Conservation (phyloP, 148 eudicot genomes). For the Nepenthes mirabilis region DNA sequence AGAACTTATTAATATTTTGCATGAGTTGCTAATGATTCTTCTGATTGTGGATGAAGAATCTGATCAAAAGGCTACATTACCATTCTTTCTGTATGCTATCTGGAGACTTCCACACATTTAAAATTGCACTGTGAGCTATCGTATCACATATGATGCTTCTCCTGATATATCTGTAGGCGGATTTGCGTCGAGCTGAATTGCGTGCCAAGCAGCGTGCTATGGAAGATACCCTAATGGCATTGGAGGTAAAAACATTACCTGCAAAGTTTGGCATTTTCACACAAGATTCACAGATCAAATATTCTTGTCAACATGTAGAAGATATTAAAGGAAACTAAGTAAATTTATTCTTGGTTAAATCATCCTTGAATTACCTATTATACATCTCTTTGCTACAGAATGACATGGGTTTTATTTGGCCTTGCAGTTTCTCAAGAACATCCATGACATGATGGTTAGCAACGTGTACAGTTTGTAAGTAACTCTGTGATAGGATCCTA, state of each 20-base stretch:
- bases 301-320: background rate
- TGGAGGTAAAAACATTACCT: conserved; percentile 80
- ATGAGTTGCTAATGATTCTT: too few relatives aligned
- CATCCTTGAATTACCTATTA: too few relatives aligned
- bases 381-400: background rate
- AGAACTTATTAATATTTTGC: too few relatives aligned
- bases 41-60: too few relatives aligned
- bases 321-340: too few relatives aligned
- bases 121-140: background rate
- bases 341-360: background rate
- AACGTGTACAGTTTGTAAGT: conserved; percentile 72
- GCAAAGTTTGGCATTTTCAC: conserved; percentile 17
- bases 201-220: conserved; percentile 83
- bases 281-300: background rate
- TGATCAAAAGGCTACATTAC: too few relatives aligned
- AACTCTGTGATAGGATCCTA: background rate
- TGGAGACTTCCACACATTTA: background rate
- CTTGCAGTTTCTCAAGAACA: conserved; percentile 75
- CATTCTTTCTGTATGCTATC: background rate
- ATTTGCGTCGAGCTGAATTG: conserved; percentile 76
- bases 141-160: background rate
- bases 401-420: conserved; percentile 4
- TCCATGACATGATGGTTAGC: conserved; percentile 74
- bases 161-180: conserved; percentile 46
- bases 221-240: conserved; percentile 90